Conservation (phyloP, 192 early-diverging fungal genomes). For the Piromyces sp. region DNA sequence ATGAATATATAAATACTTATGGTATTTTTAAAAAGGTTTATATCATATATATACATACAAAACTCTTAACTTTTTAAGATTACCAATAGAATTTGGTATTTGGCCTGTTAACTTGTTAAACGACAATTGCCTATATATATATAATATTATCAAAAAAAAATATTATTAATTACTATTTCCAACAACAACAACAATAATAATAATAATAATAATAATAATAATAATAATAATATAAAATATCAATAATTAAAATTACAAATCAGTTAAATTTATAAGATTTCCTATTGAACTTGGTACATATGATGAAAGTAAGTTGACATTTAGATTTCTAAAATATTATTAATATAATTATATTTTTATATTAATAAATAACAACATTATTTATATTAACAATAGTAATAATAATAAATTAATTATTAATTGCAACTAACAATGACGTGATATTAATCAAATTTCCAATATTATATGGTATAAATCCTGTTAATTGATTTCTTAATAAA, state of each 20-base stretch:
- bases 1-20: no score
- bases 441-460: neutral
- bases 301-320: neutral
- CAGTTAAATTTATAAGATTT: neutral
- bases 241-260: neutral
- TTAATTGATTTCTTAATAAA: neutral
- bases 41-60: neutral
- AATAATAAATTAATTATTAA: no score
- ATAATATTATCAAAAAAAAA: no score
- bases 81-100: neutral
- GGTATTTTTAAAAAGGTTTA: no score
- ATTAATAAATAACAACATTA: no score
- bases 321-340: neutral
- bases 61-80: neutral
- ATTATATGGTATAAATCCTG: neutral
- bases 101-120: neutral
- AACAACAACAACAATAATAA: no score
- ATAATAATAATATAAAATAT: no score
- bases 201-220: no score
- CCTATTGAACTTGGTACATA: neutral
- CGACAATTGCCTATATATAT: neutral
- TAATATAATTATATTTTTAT: no score
- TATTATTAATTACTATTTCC: no score
- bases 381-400: no score
- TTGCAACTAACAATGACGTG: neutral